Evolutionary conservation across 305 asterid species (phyloP), one percentile per base, ranked within the genome.

Genomic region (Solanum hybrid): DNA sequence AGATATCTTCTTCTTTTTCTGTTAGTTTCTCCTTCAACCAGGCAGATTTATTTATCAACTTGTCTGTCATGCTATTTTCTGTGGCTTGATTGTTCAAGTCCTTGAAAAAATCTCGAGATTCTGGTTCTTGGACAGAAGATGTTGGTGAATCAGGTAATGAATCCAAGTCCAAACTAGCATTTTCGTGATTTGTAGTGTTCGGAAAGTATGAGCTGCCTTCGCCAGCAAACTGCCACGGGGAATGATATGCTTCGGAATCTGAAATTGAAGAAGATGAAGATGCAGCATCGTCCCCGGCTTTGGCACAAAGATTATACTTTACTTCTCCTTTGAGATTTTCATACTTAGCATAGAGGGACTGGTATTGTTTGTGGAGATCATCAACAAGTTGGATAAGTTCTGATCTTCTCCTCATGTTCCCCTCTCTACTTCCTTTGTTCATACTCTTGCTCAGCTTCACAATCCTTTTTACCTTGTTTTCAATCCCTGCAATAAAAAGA

Each of bases 321-420:
- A 95, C 97, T 90, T 94, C 94, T 6, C 92, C 95, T 86, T 93
- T 94, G 87, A 96, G 91, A 89, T 95, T 93, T 45, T 93, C 96
- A 37, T 97, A 95, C 36, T 94, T 92, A 37, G 91, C 91, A 93
- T 94, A 94, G 1, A 96, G 89, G 6, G 95, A 90, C 45, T 95
- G 95, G 90, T 96, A 97, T 65, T 95, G 97, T 89, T 93, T 91
- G 85, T 95, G 95, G 94, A 95, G 91, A 68, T 96, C 97, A 87
- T 95, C 94, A 33, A 95, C 91, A n/a, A 95, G 95, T 11, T 94
- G 94, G 72, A 92, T 88, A 11, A 94, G 94, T 91, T 95, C 97
- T 0, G 95, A 27, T 79, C 93, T 95, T 88, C 90, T 95, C 95
- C 91, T 94, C 61, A 84, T 32, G 91, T 94, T 96, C 90, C 94